phyloP scores from a whole-genome alignment of 768 basidiomycete species.

The Suillus paluster region DNA sequence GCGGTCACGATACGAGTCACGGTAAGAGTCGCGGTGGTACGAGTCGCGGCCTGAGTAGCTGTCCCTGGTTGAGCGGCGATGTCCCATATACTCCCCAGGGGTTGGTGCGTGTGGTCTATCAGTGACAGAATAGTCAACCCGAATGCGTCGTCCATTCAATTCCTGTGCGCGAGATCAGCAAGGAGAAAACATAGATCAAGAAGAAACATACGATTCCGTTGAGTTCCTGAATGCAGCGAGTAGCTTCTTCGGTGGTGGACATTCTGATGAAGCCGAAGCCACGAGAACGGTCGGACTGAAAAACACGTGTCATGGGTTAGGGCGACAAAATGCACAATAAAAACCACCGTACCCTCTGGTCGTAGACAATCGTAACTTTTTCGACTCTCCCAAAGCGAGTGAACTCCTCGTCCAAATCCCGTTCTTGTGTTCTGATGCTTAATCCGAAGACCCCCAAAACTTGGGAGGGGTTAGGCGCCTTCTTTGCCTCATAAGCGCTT shows the following conservation, averaged over 20 bases:
- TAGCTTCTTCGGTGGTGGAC: constrained; percentile 86
- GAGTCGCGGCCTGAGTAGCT: constrained; percentile 49
- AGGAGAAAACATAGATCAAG: background rate
- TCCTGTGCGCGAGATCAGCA: constrained; percentile 54
- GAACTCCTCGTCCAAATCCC: constrained; percentile 95
- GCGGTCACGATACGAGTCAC: constrained; percentile 50
- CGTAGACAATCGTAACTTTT: constrained; percentile 96
- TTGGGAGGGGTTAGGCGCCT: constrained; percentile 86
- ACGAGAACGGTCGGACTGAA: constrained; percentile 90
- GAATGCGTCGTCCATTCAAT: constrained; percentile 92
- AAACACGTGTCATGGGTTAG: constrained; percentile 25
- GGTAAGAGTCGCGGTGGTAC: constrained; percentile 49
- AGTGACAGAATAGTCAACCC: constrained; percentile 96
- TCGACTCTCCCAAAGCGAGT: constrained; percentile 86
- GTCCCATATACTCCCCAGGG: constrained; percentile 98
- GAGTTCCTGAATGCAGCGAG: constrained; percentile 84
- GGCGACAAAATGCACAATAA: constrained; percentile 7
- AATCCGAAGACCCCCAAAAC: constrained; percentile 99
- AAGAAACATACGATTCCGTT: constrained; percentile 80
- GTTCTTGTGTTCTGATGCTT: constrained; percentile 91
- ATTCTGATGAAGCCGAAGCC: constrained; percentile 99
- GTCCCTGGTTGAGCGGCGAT: constrained; percentile 64
- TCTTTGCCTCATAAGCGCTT: constrained; percentile 47
- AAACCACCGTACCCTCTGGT: constrained; percentile 76
- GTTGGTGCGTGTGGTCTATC: constrained; percentile 94